phyloP scores from a whole-genome alignment of 176 grass and related monocot species.

The Miscanthus lutarioriparius region DNA sequence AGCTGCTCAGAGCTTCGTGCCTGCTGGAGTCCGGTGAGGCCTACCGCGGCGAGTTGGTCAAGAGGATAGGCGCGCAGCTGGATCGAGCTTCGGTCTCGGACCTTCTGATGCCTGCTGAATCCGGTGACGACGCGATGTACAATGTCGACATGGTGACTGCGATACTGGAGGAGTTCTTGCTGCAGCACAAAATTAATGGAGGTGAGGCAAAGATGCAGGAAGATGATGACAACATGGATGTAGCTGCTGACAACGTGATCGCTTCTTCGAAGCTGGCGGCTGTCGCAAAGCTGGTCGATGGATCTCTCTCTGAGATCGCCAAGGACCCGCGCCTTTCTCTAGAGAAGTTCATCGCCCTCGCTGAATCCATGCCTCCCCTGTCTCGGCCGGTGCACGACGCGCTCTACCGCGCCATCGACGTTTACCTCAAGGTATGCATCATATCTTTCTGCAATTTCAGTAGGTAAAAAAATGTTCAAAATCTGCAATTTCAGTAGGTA shows the following conservation, averaged over 20 bases:
- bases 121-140: conserved; percentile 32
- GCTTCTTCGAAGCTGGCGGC: conserved; percentile 10
- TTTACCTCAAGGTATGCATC: conserved; percentile 73
- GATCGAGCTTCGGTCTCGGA: conserved; percentile 72
- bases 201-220: background rate
- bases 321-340: conserved; percentile 71
- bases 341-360: conserved; percentile 54
- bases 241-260: conserved; percentile 15
- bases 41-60: conserved; percentile 39
- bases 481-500: background rate
- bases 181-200: conserved; percentile 2
- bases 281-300: conserved; percentile 69
- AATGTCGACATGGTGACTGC: conserved; percentile 58
- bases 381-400: conserved; percentile 67
- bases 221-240: conserved; percentile 52
- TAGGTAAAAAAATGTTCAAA: too few relatives aligned
- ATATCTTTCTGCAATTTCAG: background rate
- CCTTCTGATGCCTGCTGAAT: conserved; percentile 56
- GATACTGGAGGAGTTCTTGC: conserved; percentile 73
- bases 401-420: conserved; percentile 84
- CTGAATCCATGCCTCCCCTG: conserved; percentile 48
- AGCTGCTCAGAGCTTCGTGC: conserved; percentile 70
- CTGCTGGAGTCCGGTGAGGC: conserved; percentile 53
- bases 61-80: conserved; percentile 55
- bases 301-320: conserved; percentile 69